Percentiles rank a stretch among this genome's conserved stretches.
Conservation (phyloP, 306 rosid species). For the Benincasa hispida region DNA sequence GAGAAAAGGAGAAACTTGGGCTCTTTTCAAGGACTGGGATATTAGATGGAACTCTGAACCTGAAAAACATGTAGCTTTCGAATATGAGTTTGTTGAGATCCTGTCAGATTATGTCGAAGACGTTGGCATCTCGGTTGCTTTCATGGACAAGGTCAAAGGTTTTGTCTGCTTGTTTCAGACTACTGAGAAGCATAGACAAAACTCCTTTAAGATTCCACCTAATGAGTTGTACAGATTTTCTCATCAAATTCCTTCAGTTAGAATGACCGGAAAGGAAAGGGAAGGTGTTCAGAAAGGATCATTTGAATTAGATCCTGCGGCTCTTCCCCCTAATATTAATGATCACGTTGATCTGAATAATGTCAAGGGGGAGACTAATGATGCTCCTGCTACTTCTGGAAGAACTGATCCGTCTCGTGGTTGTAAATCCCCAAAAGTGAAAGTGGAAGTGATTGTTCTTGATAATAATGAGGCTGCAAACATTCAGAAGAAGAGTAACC, state of each 20-base stretch:
- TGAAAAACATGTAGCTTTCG: slow-evolving; percentile 23
- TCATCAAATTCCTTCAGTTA: slow-evolving; percentile 57
- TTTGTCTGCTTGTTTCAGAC: slow-evolving; percentile 68
- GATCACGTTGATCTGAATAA: slow-evolving; percentile 12
- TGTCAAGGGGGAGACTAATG: slow-evolving; percentile 18
- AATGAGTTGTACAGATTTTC: slow-evolving; percentile 63
- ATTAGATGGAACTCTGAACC: slow-evolving; percentile 58
- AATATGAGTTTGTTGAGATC: slow-evolving; percentile 58
- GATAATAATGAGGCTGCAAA: slow-evolving; percentile 13
- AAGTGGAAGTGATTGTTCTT: slow-evolving; percentile 18
- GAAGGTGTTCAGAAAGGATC: slow-evolving; percentile 64
- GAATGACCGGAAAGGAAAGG: slow-evolving; percentile 68
- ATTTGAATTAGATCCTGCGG: slow-evolving; percentile 82
- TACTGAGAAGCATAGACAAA: slow-evolving; percentile 21
- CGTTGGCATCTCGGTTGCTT: slow-evolving; percentile 45
- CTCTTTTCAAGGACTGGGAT: slow-evolving; percentile 75
- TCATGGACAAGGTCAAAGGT: slow-evolving; percentile 57
- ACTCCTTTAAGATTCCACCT: slow-evolving; percentile 32
- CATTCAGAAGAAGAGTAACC: slow-evolving; percentile 6
- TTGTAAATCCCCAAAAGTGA: slow-evolving; percentile 13
- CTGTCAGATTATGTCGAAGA: slow-evolving; percentile 42
- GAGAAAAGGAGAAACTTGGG: slow-evolving; percentile 86
- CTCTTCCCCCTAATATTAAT: slow-evolving; percentile 36
- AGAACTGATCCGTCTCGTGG: background rate
- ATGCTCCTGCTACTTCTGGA: slow-evolving; percentile 9